These are phyloP conservation scores for Castanopsis chinensis DNA, from an alignment of 306 rosid species.

Conservation along the genomic window DNA sequence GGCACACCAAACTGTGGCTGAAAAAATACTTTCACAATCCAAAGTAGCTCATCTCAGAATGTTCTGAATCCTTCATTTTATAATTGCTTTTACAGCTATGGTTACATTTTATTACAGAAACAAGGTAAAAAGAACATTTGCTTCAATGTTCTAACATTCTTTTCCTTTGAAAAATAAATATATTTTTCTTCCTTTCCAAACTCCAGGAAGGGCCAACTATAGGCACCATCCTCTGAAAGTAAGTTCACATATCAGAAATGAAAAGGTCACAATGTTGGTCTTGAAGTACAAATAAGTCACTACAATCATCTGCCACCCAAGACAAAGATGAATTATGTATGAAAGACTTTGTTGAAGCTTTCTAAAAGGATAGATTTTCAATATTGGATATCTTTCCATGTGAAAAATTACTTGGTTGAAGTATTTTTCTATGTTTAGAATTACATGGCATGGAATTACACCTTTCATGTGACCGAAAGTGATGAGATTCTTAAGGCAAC, in stretches of 20 bases:
- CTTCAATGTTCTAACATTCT: not conserved
- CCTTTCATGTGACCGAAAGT: constrained; percentile 90
- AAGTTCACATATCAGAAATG: not conserved
- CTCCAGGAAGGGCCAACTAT: not conserved
- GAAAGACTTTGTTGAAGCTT: not conserved
- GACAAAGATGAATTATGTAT: not conserved
- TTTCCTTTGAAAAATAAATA: not conserved
- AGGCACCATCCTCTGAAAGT: not conserved
- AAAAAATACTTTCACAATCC: not conserved
- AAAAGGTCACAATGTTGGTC: not conserved
- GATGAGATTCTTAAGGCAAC: constrained; percentile 81
- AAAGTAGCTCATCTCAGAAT: not conserved
- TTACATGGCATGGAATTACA: not conserved
- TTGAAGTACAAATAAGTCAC: not conserved
- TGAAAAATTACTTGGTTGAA: not conserved
- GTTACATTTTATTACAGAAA: not conserved
- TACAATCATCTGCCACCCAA: not conserved
- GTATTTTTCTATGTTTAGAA: not conserved
- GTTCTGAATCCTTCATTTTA: not conserved
- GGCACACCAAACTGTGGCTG: not conserved
- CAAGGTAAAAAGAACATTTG: not conserved
- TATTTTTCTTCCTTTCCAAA: not conserved
- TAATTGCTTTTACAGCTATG: not conserved
- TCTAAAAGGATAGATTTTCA: not conserved
- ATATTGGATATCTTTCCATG: not conserved